Evolutionary conservation across 2,329 filamentous ascomycete species (phyloP).

Genomic region (Colletotrichum sp.): DNA sequence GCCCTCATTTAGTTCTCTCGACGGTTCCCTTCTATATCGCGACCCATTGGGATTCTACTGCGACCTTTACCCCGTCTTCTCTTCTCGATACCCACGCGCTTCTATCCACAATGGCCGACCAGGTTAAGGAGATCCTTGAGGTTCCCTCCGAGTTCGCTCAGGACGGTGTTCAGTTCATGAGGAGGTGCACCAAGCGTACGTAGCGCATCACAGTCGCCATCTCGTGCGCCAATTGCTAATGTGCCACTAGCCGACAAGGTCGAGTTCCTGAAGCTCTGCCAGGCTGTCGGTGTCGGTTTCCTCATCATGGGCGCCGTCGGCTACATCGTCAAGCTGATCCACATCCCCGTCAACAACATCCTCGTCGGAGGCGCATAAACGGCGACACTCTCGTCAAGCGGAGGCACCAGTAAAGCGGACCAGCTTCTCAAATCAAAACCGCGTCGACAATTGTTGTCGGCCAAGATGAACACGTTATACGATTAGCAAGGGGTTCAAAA

Average conservation of each 20-base stretch:
- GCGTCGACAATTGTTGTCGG: background rate
- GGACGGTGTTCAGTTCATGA: constrained; percentile 67
- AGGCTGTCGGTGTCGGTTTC: constrained; percentile 73
- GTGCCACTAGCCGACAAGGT: constrained; percentile 35
- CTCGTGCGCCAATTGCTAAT: background rate
- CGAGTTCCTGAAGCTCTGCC: constrained; percentile 51
- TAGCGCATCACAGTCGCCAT: constrained; percentile 9
- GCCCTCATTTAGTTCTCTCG: background rate
- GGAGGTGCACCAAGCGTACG: constrained; percentile 67
- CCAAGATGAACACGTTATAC: constrained; percentile 13
- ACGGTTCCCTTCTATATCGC: background rate
- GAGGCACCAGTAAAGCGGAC: background rate
- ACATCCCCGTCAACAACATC: constrained; percentile 75
- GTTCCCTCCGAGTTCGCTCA: constrained; percentile 69
- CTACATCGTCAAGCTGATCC: constrained; percentile 74
- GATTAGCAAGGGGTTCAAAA: constrained; percentile 6
- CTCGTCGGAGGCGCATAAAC: constrained; percentile 69
- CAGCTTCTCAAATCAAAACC: background rate
- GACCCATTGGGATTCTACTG: constrained; percentile 8
- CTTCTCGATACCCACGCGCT: constrained; percentile 12
- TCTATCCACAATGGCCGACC: constrained; percentile 62
- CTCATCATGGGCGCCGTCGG: constrained; percentile 74
- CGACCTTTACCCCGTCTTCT: background rate
- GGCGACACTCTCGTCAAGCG: background rate
- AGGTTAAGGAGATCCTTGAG: constrained; percentile 74